A percentile compares a stretch with the other conserved stretches of the same genome.
These are phyloP conservation scores for Phaffomyces antillensis DNA, from an alignment of 805 yeast species.

Conservation along the genomic window DNA sequence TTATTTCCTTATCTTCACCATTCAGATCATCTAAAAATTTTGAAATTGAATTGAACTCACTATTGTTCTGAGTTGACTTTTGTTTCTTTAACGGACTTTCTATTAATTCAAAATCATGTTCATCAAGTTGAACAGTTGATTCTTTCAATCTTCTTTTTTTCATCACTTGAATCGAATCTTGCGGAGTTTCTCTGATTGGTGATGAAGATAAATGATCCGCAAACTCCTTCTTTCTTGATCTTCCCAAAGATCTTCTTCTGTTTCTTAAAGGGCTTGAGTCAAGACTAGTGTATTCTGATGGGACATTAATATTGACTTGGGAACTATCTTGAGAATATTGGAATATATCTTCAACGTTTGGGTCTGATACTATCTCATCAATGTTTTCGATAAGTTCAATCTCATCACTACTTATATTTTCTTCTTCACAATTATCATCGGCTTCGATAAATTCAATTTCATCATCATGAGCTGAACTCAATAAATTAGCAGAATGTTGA, in stretches of 20 bases:
- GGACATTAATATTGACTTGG: conserved; percentile 1
- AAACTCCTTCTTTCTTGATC: conserved; percentile 2
- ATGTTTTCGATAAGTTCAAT: no score
- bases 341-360: neutral
- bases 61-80: neutral
- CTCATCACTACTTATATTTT: no score
- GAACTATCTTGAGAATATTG: no score
- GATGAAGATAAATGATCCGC: conserved; percentile 3
- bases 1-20: neutral
- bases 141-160: conserved; percentile 1
- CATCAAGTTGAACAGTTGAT: neutral
- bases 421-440: neutral
- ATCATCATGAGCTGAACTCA: no score
- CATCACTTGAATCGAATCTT: conserved; percentile 2
- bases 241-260: neutral
- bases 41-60: neutral
- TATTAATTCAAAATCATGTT: neutral
- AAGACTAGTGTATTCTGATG: conserved; percentile 1
- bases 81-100: conserved; percentile 1
- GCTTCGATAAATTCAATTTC: neutral
- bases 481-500: no score
- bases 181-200: neutral
- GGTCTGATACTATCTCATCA: neutral
- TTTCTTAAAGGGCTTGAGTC: conserved; percentile 6
- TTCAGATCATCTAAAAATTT: neutral